Base-by-base conservation (phyloP, 495 filamentous ascomycete genomes). In the Penicillium macrosclerotiorum region DNA sequence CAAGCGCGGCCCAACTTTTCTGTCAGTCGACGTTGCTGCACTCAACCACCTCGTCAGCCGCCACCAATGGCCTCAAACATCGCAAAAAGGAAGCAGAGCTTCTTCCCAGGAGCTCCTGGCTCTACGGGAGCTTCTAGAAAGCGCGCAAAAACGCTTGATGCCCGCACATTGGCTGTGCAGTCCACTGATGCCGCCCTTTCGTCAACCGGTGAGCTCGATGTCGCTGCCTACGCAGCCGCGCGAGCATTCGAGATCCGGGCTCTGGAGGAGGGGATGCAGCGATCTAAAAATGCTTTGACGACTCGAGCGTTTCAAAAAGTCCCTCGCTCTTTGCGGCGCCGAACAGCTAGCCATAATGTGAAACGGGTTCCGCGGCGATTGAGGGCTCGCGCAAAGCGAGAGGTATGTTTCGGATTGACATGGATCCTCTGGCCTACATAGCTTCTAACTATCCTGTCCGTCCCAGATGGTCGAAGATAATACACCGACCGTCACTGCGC, bases 261-360 rank as follows among this genome's bases (percentile, higher is more conserved):
- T 1, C 70, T 98, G 33, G 85, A 93, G 59, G 69, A 80, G 33
- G 86, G 87, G 25, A 91, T 97, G 76, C 67, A 75, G 44, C 77
- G 77, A 36, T 84, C 86, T 22, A 92, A 84, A 56, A 76, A 76
- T 32, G 74, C 74, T 7, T 71, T 84, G 47, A 81, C 79, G 3
- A 83, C 76, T 31, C 75, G 93, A 42, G 90, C 90, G 8, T 96
- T 96, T 57, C 93, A 98, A 65, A 75, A 84, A 45, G 86, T 98
- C 11, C 93, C 93, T 1, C 79, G 88, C 47, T 80, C 84, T 35
- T 68, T 98, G 78, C 73, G 93, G 36, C 74, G 93, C 42, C 76
- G 93, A 51, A 95, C 93, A 0, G 93, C 90, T 16, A 94, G 89
- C 63, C 93, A 98, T 64, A 95, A 97, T 80, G 85, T 86, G 32